Base-by-base conservation (phyloP, 805 yeast genomes). In the Wickerhamiella dianesei region DNA sequence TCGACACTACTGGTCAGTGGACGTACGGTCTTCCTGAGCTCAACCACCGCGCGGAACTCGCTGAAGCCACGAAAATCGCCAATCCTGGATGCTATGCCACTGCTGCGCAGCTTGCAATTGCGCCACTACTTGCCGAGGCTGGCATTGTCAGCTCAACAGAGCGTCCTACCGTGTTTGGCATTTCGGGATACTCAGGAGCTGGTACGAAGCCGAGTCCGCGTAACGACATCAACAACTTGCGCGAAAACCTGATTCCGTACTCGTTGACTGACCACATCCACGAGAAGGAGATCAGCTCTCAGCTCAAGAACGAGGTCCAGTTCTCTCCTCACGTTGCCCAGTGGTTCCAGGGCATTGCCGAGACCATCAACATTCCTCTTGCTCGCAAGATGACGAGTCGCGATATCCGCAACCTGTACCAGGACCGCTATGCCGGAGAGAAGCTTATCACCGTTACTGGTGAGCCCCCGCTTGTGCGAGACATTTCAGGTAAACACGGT, bases 41-140 rank as follows among this genome's bases (percentile, higher is more conserved):
- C 59, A 78, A 76, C 48, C 73, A 77, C 55, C 78, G 98, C 62
- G 60, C 68, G 8, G 60, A 60, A 9, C 82, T 92, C 56, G 75
- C 82, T 35, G 60, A 69, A 13, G 89, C 97, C 17, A 72, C 74
- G 59, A 84, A 82, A 62, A 83, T 92, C 51, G 80, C 96, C 3
- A 92, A 92, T 68, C 99, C 99, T 2, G 99, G 98, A 43, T 92
- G 99, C 71, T 92, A 88, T 63, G 96, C 98, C n/a, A 92, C 99
- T 41, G 96, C 94, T 49, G 92, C 96, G 13, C 97, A 92, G 70
- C 67, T 87, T 21, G 88, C 95, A 13, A 80, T 92, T 61, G 79
- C 89, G 43, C 99, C 98, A 35, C 70, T 92, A 57, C 66, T 74
- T n/a, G 61, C 59, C 20, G 40, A 21, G 20, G 43, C 44, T 16